These are phyloP conservation scores for Lactifluus rugatus DNA, from an alignment of 768 basidiomycete species.

Conservation along the genomic window DNA sequence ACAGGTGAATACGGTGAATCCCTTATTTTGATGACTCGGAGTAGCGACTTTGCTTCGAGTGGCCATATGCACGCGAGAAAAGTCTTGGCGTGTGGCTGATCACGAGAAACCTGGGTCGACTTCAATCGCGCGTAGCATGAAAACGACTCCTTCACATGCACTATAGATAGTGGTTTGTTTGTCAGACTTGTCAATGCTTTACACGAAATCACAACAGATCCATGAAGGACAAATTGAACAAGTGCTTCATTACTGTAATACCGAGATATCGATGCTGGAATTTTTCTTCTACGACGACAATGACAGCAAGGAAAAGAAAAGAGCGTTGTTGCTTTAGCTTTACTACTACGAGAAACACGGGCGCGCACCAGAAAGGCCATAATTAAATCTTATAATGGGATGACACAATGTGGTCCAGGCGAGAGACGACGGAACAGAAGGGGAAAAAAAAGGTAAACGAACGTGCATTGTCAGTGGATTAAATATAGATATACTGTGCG, in stretches of 20 bases:
- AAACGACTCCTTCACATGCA: too few species aligned
- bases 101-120: too few species aligned
- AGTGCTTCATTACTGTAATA: conserved; percentile 6
- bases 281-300: conserved; percentile 4
- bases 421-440: background rate
- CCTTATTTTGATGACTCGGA: too few species aligned
- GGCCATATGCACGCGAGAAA: too few species aligned
- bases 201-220: background rate
- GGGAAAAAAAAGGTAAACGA: background rate
- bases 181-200: background rate
- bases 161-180: too few species aligned
- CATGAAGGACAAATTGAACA: background rate
- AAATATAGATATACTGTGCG: conserved; percentile 15
- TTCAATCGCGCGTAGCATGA: too few species aligned
- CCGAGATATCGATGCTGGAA: background rate
- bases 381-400: conserved; percentile 18
- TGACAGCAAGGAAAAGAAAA: background rate
- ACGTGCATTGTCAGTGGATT: conserved; percentile 13
- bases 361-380: conserved; percentile 8
- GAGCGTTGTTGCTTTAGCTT: conserved; percentile 14
- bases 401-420: conserved; percentile 12
- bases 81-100: too few species aligned
- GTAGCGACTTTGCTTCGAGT: too few species aligned
- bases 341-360: conserved; percentile 6
- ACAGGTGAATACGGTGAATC: too few species aligned